These are phyloP conservation scores for Cytospora leucostoma DNA, from an alignment of 2,329 filamentous ascomycete genomes.

Conservation along the genomic window DNA sequence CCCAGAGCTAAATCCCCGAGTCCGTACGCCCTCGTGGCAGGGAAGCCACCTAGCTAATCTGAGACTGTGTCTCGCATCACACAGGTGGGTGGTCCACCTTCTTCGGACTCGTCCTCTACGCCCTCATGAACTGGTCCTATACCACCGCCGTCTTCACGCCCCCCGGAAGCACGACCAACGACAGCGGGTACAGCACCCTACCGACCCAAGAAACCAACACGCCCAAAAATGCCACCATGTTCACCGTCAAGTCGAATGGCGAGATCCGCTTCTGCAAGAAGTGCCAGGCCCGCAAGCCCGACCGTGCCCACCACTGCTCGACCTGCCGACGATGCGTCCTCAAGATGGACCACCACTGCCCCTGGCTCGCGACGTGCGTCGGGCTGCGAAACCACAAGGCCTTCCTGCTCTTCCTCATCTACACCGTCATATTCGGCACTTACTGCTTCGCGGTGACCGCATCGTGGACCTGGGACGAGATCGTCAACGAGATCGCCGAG, in stretches of 20 bases:
- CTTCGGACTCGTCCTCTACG: constrained; percentile 70
- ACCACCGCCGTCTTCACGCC: constrained; percentile 90
- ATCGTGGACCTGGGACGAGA: constrained; percentile 82
- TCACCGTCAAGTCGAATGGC: constrained; percentile 91
- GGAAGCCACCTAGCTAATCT: constrained; percentile 22
- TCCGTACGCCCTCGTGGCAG: background rate
- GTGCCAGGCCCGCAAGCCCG: constrained; percentile 90
- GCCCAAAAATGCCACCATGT: constrained; percentile 63
- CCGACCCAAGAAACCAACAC: constrained; percentile 66
- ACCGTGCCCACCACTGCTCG: constrained; percentile 95
- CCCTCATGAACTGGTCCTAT: constrained; percentile 84
- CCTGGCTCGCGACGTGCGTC: constrained; percentile 95
- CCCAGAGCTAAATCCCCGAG: background rate
- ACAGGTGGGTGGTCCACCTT: constrained; percentile 58
- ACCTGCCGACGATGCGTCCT: constrained; percentile 91
- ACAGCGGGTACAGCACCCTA: constrained; percentile 74
- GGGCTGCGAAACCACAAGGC: constrained; percentile 94
- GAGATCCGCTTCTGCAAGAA: constrained; percentile 94
- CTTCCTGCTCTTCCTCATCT: constrained; percentile 88
- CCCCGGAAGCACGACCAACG: constrained; percentile 71
- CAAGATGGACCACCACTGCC: constrained; percentile 99
- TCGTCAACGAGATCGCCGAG: constrained; percentile 70
- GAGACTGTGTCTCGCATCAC: constrained; percentile 18
- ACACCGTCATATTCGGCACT: constrained; percentile 84
- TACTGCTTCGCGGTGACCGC: constrained; percentile 75